These are phyloP conservation scores for Marasmius fiardii DNA, from an alignment of 1,284 basidiomycete species.

Conservation along the genomic window DNA sequence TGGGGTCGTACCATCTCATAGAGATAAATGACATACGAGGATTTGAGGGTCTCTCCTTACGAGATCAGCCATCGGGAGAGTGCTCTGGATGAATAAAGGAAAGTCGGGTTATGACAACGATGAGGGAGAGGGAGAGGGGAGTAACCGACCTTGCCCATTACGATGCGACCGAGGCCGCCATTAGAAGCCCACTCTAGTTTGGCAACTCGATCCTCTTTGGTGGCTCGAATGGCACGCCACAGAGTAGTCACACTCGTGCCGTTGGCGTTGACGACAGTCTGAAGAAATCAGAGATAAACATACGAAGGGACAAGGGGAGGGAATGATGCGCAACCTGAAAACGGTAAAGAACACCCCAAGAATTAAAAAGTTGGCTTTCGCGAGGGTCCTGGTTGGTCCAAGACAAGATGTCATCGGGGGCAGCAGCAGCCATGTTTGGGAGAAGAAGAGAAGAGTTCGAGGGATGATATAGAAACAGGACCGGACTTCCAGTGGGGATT, in stretches of 20 bases:
- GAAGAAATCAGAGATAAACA: constrained; percentile 15
- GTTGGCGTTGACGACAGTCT: constrained; percentile 62
- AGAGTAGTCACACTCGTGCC: constrained; percentile 72
- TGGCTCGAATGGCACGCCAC: constrained; percentile 70
- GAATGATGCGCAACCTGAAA: constrained; percentile 54
- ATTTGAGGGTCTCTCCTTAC: constrained; percentile 61
- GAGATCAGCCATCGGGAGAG: constrained; percentile 75
- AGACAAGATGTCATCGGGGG: constrained; percentile 68
- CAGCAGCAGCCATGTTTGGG: constrained; percentile 41
- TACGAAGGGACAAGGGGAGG: constrained; percentile 8
- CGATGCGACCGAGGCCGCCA: constrained; percentile 75
- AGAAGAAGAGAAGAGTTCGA: constrained; percentile 22
- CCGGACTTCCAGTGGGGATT: constrained; percentile 28
- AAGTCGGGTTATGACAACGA: constrained; percentile 15
- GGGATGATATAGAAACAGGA: constrained; percentile 18
- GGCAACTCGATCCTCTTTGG: constrained; percentile 80
- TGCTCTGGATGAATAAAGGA: constrained; percentile 45
- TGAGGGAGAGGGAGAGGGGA: constrained; percentile 6
- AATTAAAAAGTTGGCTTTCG: constrained; percentile 76
- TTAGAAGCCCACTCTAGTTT: constrained; percentile 80
- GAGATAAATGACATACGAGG: constrained; percentile 41
- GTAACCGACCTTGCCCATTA: constrained; percentile 72
- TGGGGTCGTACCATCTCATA: constrained; percentile 16
- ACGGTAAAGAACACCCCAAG: constrained; percentile 76
- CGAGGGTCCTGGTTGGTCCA: constrained; percentile 85